Evolutionary conservation across 176 grass and related monocot genomes (phyloP), one percentile per base, ranked within the genome.

Genomic region (Oryza meridionalis): DNA sequence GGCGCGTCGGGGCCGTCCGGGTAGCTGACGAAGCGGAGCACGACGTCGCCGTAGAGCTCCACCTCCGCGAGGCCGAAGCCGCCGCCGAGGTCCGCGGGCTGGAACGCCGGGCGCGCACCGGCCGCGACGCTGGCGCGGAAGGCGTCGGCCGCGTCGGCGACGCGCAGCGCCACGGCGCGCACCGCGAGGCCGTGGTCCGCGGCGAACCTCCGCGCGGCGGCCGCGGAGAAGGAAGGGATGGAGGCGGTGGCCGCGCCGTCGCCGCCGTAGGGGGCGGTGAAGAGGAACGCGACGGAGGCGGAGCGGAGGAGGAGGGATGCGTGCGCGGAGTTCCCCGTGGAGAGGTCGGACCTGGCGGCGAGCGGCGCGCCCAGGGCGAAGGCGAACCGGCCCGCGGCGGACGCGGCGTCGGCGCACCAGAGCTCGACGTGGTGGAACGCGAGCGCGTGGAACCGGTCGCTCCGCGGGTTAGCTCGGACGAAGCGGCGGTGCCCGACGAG

Each of bases 361-460:
- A 90, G 87, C 27, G 88, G 90, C 79, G 88, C 87, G 73, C 93
- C 96, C 24, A 98, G 96, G 2, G 76, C 89, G 79, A 93, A 95
- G 50, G 96, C 77, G 88, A 98, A 98, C 44, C 96, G 92, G 13
- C 89, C 91, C 21, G 93, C 89, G 38, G 87, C 79, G 26, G 79
- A 78, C 21, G 96, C 80, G 0, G 96, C 91, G 85, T 93, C 91
- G 12, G 84, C 55, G 82, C 91, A 86, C 96, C 96, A 98, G 69
- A 98, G 88, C 89, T 98, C 96, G 33, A 95, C 71, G 73, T 98
- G 96, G 89, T 98, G 96, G 89, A 98, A 92, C 16, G 87, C 9
- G 6, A 93, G 83, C 33, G 88, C 85, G 19, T 58, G 77, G 85
- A 98, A 95, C 37, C 77, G 88, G 84, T 98, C 93, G 33, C 70